Base-by-base conservation (phyloP, 164 flowering plant species). In the Tetracentron sinense region DNA sequence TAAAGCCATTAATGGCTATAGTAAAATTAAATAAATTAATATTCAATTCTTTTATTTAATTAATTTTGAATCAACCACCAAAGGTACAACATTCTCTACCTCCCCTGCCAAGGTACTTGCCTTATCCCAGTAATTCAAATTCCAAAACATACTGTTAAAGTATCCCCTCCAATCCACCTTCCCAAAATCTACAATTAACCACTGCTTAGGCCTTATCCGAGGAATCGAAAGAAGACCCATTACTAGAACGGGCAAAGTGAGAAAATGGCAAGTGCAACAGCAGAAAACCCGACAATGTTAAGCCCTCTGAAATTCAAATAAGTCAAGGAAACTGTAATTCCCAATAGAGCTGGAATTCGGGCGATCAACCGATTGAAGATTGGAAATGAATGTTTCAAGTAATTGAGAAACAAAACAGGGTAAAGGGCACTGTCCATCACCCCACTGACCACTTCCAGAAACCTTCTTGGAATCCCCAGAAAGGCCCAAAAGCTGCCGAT, bases 381-480 rank as follows among this genome's bases (percentile, higher is more conserved):
- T 0, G 98, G 95, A 29, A 88, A 63, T 1, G 95, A 81, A 65
- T 72, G 89, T 67, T 92, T 88, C 76, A 89, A 75, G 79, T 89
- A 89, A 80, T 92, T 93, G 1, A 92, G 84, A 65, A 92, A 86
- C 69, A 92, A 66, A 6, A 89, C 88, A 0, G 96, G 96, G 68
- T 92, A 89, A 10, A 89, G 83, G 5, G 96, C 96, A 70, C 89
- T 92, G 61, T 89, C 97, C 84, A 92, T 82, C 55, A 87, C 96
- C 46, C 98, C 98, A 70, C 98, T 90, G 52, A 82, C 96, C 96
- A 88, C 62, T 89, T 89, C 95, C 94, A 86, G 25, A 86, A 81
- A 21, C 92, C 98, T 71, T 89, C 89, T 58, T 92, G 98, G 70
- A 92, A 92, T 0, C 98, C 98, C 98, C 96, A 92, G 54, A 87